Conservation (phyloP, 371 early-diverging fungal genomes). For the Mucor ambiguus region DNA sequence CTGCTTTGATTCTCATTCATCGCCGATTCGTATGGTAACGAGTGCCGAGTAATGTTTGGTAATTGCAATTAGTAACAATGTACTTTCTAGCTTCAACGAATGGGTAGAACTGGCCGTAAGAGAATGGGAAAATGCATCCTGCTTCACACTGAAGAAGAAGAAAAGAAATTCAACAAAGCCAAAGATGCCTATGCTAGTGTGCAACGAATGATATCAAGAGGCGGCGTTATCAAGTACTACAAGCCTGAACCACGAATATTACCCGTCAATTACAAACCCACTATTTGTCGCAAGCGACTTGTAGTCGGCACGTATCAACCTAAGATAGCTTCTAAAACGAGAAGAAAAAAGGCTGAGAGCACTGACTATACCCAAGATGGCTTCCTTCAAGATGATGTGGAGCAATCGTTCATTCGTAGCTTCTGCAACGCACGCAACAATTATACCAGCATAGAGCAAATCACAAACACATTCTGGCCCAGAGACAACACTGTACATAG, state of each 20-base stretch:
- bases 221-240: conserved; percentile 23
- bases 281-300: conserved; percentile 32
- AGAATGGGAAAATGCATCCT: conserved; percentile 84
- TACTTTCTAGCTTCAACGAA: conserved; percentile 76
- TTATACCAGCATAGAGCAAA: conserved; percentile 14
- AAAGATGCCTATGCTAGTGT: conserved; percentile 63
- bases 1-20: conserved; percentile 87
- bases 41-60: background rate
- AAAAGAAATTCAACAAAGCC: conserved; percentile 65
- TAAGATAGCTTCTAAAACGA: background rate
- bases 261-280: conserved; percentile 52
- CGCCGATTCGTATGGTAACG: conserved; percentile 78
- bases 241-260: conserved; percentile 43
- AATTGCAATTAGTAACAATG: background rate
- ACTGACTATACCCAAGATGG: conserved; percentile 9
- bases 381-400: background rate
- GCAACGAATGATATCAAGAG: conserved; percentile 49
- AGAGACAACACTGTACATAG: background rate
- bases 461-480: conserved; percentile 29
- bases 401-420: background rate
- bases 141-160: conserved; percentile 82
- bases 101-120: conserved; percentile 95
- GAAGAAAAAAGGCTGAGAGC: background rate
- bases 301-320: conserved; percentile 31
- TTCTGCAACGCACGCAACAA: background rate